A percentile compares a stretch with the other conserved stretches of the same genome.
Evolutionary conservation across 257 asterid genomes (phyloP).

Genomic region (Solanum medicagineum): DNA sequence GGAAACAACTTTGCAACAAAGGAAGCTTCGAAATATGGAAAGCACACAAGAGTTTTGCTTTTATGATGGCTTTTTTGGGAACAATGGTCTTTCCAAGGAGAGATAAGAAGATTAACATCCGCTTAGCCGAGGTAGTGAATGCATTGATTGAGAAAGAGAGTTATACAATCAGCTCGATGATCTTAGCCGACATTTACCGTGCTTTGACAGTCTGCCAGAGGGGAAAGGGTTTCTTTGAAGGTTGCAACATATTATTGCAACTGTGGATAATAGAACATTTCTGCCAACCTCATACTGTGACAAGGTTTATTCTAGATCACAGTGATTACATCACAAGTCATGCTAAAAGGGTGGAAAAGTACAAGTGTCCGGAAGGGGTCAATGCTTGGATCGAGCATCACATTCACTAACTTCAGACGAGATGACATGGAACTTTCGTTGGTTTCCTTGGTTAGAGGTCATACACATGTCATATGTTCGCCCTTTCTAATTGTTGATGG

Average conservation of each 20-base stretch:
- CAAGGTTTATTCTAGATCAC: not conserved
- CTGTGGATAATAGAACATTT: not conserved
- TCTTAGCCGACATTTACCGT: too few species aligned
- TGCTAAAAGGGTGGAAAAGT: not conserved
- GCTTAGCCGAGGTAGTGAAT: not conserved
- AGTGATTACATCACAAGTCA: not conserved
- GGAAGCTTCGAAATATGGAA: too few species aligned
- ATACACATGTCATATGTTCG: too few species aligned
- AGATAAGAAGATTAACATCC: not conserved
- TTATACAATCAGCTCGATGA: not conserved
- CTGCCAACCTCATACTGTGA: not conserved
- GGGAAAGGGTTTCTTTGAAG: not conserved
- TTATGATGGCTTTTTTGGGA: not conserved
- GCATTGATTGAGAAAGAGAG: not conserved
- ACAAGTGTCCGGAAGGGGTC: too few species aligned
- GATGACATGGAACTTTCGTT: not conserved
- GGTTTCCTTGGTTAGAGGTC: not conserved
- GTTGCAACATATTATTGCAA: not conserved
- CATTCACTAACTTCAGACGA: not conserved
- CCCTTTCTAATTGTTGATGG: too few species aligned
- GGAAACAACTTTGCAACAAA: not conserved
- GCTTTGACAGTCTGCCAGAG: not conserved
- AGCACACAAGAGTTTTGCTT: not conserved
- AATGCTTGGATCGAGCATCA: too few species aligned
- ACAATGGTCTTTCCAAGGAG: not conserved